Evolutionary conservation across 805 yeast genomes (phyloP).

Genomic region (Wickerhamomyces bisporus): DNA sequence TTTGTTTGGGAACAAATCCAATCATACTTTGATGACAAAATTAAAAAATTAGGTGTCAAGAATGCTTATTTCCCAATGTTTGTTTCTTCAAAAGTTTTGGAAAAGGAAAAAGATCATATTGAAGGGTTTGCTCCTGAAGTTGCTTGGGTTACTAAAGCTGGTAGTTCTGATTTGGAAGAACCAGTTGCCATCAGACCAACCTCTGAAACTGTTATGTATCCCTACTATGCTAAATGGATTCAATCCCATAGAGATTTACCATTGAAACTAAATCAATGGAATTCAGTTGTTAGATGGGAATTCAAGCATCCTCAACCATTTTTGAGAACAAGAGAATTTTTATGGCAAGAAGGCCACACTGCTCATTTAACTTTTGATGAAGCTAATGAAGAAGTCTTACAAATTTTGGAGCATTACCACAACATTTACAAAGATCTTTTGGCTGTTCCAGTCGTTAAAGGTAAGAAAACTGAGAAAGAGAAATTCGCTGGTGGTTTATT

Average conservation of each 20-base stretch:
- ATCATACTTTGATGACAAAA: slow-evolving; percentile 72
- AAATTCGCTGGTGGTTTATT: slow-evolving; percentile 97
- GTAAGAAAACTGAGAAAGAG: slow-evolving; percentile 94
- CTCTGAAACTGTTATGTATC: slow-evolving; percentile 99
- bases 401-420: slow-evolving; percentile 82
- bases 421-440: slow-evolving; percentile 83
- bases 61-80: slow-evolving; percentile 99
- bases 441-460: slow-evolving; percentile 96
- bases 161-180: slow-evolving; percentile 89
- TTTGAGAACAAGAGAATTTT: slow-evolving; percentile 95
- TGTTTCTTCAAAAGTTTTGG: slow-evolving; percentile 86
- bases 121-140: slow-evolving; percentile 99
- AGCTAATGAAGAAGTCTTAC: slow-evolving; percentile 78
- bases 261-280: slow-evolving; percentile 96
- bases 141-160: slow-evolving; percentile 99
- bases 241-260: slow-evolving; percentile 98
- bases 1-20: slow-evolving; percentile 93
- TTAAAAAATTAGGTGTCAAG: slow-evolving; percentile 85
- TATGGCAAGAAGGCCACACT: slow-evolving; percentile 99
- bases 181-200: slow-evolving; percentile 99
- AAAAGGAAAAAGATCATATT: slow-evolving; percentile 96
- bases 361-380: slow-evolving; percentile 84
- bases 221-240: slow-evolving; percentile 98
- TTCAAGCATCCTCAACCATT: slow-evolving; percentile 99
- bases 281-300: slow-evolving; percentile 99